Evolutionary conservation across 2,329 filamentous ascomycete genomes (phyloP).

Genomic region (Clonostachys chloroleuca): DNA sequence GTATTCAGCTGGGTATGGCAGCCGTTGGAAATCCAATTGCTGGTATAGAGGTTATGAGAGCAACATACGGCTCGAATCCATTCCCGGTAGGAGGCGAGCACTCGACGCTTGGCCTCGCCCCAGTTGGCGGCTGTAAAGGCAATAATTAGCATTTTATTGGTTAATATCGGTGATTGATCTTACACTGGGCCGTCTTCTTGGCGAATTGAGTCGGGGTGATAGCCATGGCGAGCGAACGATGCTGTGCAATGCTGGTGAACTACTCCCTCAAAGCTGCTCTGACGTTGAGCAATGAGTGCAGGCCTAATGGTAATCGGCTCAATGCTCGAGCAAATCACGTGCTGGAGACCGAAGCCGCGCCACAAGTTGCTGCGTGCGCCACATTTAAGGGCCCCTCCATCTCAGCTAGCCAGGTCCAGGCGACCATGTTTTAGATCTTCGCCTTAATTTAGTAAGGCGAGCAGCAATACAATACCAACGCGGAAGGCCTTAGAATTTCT

Average conservation of each 20-base stretch:
- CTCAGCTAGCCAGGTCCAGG: no score
- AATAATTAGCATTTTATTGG: conserved; percentile 24
- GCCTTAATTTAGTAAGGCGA: neutral
- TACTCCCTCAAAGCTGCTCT: no score
- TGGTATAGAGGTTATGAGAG: neutral
- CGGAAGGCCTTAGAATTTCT: neutral
- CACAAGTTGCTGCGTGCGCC: no score
- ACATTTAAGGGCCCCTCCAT: no score
- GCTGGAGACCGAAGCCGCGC: no score
- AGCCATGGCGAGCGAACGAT: conserved; percentile 59
- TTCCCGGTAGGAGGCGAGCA: conserved; percentile 85
- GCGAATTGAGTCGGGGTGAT: conserved; percentile 93
- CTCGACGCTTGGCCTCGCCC: conserved; percentile 82
- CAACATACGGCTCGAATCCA: conserved; percentile 91
- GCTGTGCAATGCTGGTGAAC: conserved; percentile 3
- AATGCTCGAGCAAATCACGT: no score
- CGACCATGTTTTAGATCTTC: no score
- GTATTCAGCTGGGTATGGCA: neutral
- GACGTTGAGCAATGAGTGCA: no score
- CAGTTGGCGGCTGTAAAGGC: conserved; percentile 72
- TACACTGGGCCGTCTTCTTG: conserved; percentile 74
- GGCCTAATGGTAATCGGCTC: no score
- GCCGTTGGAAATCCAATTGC: neutral
- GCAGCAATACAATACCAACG: neutral
- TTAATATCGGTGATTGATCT: conserved; percentile 23